These are phyloP conservation scores for Rosa multiflora DNA, from an alignment of 306 rosid genomes.

Conservation along the genomic window DNA sequence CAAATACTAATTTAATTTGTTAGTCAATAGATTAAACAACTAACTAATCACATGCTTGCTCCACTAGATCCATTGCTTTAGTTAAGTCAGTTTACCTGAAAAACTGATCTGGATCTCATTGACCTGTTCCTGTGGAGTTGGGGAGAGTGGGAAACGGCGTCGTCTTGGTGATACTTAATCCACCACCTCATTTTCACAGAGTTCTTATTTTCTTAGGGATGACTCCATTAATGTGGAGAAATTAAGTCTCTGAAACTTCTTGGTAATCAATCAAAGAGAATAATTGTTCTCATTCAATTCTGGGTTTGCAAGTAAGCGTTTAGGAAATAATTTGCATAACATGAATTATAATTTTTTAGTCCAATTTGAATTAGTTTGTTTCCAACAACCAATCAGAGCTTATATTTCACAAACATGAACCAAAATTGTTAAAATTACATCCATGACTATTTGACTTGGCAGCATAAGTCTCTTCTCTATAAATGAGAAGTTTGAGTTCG, in stretches of 20 bases:
- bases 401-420: neutral
- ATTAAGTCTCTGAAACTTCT: neutral
- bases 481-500: too few relatives aligned
- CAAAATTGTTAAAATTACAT: neutral
- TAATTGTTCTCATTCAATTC: neutral
- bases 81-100: conserved; percentile 2
- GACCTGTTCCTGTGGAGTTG: conserved; percentile 4
- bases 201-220: neutral
- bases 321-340: neutral
- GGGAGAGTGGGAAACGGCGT: neutral
- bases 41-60: neutral
- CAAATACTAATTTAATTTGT: conserved; percentile 10
- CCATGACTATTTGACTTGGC: neutral
- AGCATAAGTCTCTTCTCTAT: too few relatives aligned
- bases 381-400: too few relatives aligned
- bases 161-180: neutral
- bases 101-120: neutral
- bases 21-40: conserved; percentile 1
- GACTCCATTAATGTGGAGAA: neutral
- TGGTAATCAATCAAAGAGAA: neutral
- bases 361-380: too few relatives aligned
- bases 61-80: neutral
- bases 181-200: neutral
- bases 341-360: neutral
- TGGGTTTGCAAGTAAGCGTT: neutral